Percentiles rank a stretch among this genome's conserved stretches.
Evolutionary conservation across 176 grass and related monocot genomes (phyloP).

Genomic region (Zizania latifolia): DNA sequence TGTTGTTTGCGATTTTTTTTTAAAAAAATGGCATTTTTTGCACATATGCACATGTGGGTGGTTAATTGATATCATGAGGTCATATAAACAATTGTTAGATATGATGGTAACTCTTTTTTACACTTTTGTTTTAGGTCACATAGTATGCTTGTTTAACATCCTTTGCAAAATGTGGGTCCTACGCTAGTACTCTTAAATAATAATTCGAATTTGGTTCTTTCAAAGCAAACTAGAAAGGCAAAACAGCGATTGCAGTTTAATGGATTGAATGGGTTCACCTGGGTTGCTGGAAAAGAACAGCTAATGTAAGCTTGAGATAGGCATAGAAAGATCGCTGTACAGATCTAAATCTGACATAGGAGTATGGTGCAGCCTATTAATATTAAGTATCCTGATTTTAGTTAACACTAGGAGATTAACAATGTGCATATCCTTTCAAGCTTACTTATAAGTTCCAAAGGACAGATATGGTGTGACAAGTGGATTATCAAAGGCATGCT

Average conservation of each 20-base stretch:
- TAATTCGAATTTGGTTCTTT: constrained; percentile 1
- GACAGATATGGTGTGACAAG: not conserved
- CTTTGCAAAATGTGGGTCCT: not conserved
- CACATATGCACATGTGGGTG: not conserved
- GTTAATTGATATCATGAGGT: not conserved
- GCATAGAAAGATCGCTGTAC: not conserved
- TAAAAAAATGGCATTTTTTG: not conserved
- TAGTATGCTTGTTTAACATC: not conserved
- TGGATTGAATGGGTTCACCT: not conserved
- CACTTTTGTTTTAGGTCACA: not conserved
- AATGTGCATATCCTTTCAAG: constrained; percentile 5
- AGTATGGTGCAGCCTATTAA: not conserved
- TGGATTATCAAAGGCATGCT: not conserved
- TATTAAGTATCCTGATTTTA: constrained; percentile 6
- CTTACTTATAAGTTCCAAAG: constrained; percentile 1
- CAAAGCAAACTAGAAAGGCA: not conserved
- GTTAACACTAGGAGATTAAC: constrained; percentile 6
- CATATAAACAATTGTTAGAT: not conserved
- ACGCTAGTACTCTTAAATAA: not conserved
- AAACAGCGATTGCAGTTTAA: not conserved
- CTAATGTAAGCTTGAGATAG: not conserved
- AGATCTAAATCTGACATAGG: constrained; percentile 7
- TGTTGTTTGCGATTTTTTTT: not conserved
- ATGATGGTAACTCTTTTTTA: too few species aligned
- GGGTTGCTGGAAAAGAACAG: not conserved